Evolutionary conservation across 2,329 filamentous ascomycete species (phyloP).

Genomic region (Epichloe aotearoae): DNA sequence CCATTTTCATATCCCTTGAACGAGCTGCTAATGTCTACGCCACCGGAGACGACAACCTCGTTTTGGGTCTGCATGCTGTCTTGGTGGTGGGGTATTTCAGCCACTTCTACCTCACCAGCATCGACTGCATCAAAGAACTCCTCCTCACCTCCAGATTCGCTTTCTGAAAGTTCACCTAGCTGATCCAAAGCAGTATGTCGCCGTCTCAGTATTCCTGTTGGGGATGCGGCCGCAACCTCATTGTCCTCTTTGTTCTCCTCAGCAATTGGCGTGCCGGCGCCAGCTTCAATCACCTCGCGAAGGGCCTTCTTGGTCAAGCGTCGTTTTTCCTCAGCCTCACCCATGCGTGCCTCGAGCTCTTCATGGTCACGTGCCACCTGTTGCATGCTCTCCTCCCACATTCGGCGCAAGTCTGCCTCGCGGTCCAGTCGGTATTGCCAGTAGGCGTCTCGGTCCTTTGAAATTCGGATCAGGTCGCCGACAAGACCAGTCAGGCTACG

Average conservation of each 20-base stretch:
- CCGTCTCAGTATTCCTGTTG: constrained; percentile 28
- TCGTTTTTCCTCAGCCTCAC: constrained; percentile 80
- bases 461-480: constrained; percentile 80
- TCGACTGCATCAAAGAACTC: constrained; percentile 98
- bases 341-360: constrained; percentile 72
- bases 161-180: constrained; percentile 64
- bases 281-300: constrained; percentile 63
- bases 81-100: constrained; percentile 46
- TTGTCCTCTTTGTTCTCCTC: constrained; percentile 20
- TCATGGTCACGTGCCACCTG: constrained; percentile 92
- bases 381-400: constrained; percentile 99
- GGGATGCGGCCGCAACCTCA: constrained; percentile 25
- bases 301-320: constrained; percentile 81
- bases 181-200: constrained; percentile 56
- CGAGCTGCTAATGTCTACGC: constrained; percentile 56
- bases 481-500: constrained; percentile 75
- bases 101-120: constrained; percentile 75
- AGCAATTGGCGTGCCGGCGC: constrained; percentile 16
- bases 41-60: constrained; percentile 26
- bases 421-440: constrained; percentile 93
- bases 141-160: constrained; percentile 69
- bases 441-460: constrained; percentile 84
- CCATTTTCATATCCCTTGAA: constrained; percentile 90
- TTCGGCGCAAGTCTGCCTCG: constrained; percentile 78
- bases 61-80: constrained; percentile 27